Conservation (phyloP, 2,329 filamentous ascomycete genomes). For the Alternaria gansuensis region DNA sequence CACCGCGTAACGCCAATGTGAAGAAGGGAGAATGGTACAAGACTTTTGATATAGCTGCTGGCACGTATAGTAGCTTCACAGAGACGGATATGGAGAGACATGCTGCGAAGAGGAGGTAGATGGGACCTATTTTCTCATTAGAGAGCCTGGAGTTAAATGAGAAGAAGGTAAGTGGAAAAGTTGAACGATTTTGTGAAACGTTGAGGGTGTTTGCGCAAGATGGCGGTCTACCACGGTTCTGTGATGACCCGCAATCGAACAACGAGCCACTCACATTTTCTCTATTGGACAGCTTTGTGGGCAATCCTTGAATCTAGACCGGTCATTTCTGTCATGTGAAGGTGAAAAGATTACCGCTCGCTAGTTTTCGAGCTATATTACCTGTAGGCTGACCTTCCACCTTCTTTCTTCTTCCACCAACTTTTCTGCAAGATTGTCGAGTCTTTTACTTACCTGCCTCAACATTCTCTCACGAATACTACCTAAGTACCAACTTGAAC, state of each 20-base stretch:
- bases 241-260: not conserved
- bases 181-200: slow-evolving; percentile 48
- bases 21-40: slow-evolving; percentile 58
- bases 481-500: no score
- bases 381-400: no score
- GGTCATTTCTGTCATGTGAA: no score
- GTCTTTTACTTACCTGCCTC: no score
- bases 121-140: slow-evolving; percentile 55
- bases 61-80: slow-evolving; percentile 53
- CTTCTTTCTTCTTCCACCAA: no score
- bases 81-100: slow-evolving; percentile 53
- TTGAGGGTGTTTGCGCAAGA: slow-evolving; percentile 10
- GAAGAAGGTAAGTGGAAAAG: slow-evolving; percentile 48
- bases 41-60: slow-evolving; percentile 53
- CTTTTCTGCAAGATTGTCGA: no score
- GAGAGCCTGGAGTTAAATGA: slow-evolving; percentile 54
- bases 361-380: no score
- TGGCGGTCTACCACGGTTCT: not conserved
- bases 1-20: slow-evolving; percentile 53
- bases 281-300: no score
- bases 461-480: no score
- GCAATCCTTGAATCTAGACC: no score
- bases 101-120: slow-evolving; percentile 54
- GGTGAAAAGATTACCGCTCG: no score
- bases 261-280: not conserved